These are phyloP conservation scores for Zea luxurians DNA, from an alignment of 176 grass and related monocot species.

Conservation along the genomic window DNA sequence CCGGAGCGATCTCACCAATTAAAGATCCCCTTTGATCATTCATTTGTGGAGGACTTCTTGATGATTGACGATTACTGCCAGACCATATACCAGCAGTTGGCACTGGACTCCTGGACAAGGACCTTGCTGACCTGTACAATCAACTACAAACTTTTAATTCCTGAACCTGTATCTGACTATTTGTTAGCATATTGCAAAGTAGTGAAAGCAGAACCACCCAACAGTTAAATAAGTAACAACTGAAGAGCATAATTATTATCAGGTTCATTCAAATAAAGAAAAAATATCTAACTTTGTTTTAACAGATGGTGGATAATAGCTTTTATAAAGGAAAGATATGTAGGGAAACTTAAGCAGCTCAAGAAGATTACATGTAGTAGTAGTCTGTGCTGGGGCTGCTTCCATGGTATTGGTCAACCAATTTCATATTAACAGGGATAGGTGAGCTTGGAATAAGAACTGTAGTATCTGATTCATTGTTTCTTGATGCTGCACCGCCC, in stretches of 20 bases:
- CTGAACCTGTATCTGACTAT: conserved; percentile 28
- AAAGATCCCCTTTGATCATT: conserved; percentile 48
- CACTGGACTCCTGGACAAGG: conserved; percentile 78
- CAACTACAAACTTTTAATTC: conserved; percentile 19
- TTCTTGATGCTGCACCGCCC: conserved; percentile 39
- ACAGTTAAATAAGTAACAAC: not conserved
- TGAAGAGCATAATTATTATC: conserved; percentile 15
- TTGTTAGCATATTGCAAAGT: not conserved
- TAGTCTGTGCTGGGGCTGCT: conserved; percentile 46
- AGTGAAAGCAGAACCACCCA: conserved; percentile 21
- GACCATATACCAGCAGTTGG: conserved; percentile 65
- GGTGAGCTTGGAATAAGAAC: conserved; percentile 60
- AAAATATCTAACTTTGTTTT: conserved; percentile 1
- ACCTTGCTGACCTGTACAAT: conserved; percentile 85
- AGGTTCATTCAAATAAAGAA: conserved; percentile 22
- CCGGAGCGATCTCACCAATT: conserved; percentile 31
- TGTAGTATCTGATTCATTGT: conserved; percentile 25
- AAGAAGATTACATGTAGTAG: conserved; percentile 80
- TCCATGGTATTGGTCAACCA: conserved; percentile 27
- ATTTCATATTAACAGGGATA: conserved; percentile 57
- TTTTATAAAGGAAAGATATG: conserved; percentile 25
- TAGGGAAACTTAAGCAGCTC: conserved; percentile 14
- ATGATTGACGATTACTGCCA: conserved; percentile 38
- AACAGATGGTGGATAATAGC: not conserved
- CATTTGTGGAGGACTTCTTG: conserved; percentile 38